A percentile compares a stretch with the other conserved stretches of the same genome.
phyloP scores from a whole-genome alignment of 2,329 filamentous ascomycete genomes.

The Curvularia sp. region DNA sequence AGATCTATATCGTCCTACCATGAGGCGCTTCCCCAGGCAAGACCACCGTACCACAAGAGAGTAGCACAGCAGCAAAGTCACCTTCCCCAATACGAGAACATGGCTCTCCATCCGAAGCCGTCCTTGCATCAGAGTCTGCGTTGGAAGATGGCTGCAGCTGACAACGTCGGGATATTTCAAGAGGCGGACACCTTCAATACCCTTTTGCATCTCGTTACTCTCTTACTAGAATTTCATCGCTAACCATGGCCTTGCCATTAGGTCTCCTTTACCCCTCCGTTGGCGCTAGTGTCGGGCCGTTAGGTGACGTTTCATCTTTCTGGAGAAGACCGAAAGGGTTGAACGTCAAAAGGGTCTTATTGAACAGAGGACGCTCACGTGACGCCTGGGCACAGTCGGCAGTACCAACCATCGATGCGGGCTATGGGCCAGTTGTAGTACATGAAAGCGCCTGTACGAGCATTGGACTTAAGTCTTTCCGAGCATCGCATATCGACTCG shows the following conservation, averaged over 20 bases:
- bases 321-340: conserved; percentile 45
- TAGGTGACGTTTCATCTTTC: conserved; percentile 40
- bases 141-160: conserved; percentile 40
- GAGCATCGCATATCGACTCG: conserved; percentile 41
- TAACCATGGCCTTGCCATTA: conserved; percentile 52
- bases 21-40: conserved; percentile 37
- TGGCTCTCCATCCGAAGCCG: conserved; percentile 37
- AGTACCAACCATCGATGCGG: conserved; percentile 52
- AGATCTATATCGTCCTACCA: conserved; percentile 28
- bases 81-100: conserved; percentile 40
- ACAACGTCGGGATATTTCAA: conserved; percentile 42
- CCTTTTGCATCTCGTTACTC: conserved; percentile 30
- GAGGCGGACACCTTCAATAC: conserved; percentile 36
- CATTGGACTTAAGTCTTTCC: conserved; percentile 43
- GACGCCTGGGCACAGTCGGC: conserved; percentile 39
- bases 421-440: conserved; percentile 51
- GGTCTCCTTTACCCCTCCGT: conserved; percentile 49
- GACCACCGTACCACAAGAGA: conserved; percentile 41
- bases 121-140: conserved; percentile 43
- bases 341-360: conserved; percentile 40
- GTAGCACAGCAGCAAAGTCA: conserved; percentile 48
- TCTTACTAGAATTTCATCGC: conserved; percentile 33
- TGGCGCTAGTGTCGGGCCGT: conserved; percentile 46
- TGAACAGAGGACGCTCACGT: conserved; percentile 38
- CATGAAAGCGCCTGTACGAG: conserved; percentile 49